These are phyloP conservation scores for Setaria viridis DNA, from an alignment of 202 grass and related monocot species.

Conservation along the genomic window DNA sequence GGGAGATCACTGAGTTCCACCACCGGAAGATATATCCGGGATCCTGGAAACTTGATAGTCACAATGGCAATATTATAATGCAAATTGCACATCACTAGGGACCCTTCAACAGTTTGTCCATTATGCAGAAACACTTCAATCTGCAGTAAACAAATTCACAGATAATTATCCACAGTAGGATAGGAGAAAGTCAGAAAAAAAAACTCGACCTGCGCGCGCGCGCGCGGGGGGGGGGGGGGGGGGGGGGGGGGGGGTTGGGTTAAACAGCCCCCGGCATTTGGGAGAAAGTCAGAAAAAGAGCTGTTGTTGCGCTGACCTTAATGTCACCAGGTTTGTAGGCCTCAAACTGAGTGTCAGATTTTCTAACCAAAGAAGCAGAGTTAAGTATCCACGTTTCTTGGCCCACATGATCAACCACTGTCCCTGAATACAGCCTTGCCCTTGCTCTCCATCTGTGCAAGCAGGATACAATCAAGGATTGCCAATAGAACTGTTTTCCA, in stretches of 20 bases:
- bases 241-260: too few species aligned
- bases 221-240: too few species aligned
- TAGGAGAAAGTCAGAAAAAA: neutral
- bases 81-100: constrained; percentile 31
- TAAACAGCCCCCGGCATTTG: too few species aligned
- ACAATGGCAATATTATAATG: constrained; percentile 34
- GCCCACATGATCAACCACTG: neutral
- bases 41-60: neutral
- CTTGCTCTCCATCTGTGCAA: neutral
- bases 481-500: neutral
- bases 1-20: neutral
- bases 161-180: neutral
- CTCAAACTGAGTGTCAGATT: neutral
- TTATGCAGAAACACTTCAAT: constrained; percentile 1
- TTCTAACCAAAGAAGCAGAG: constrained; percentile 2
- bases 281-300: neutral
- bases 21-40: neutral
- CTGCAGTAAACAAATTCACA: neutral
- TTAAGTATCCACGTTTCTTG: neutral
- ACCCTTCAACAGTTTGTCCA: constrained; percentile 1
- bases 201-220: too few species aligned
- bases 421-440: neutral
- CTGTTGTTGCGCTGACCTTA: neutral
- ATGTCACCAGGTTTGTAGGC: neutral
- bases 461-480: neutral